Conservation (phyloP, 2,329 filamentous ascomycete genomes). For the Alternaria sp. region DNA sequence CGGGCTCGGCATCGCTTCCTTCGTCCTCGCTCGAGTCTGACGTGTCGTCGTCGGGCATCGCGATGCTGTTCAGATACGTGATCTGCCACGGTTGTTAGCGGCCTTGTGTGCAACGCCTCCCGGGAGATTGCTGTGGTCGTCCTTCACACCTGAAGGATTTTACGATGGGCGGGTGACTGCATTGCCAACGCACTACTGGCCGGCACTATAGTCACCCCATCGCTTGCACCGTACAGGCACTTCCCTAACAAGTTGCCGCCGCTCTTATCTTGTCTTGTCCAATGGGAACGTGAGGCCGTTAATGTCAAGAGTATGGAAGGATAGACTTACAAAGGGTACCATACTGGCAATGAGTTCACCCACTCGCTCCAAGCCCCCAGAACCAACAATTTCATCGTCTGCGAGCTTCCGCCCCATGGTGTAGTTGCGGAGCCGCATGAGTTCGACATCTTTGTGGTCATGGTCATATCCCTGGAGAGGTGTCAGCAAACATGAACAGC, state of each 20-base stretch:
- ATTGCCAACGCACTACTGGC: constrained; percentile 41
- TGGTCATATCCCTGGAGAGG: constrained; percentile 70
- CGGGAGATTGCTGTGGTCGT: background rate
- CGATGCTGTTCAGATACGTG: constrained; percentile 58
- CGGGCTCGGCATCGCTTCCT: constrained; percentile 28
- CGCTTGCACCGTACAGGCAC: constrained; percentile 24
- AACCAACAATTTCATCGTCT: constrained; percentile 67
- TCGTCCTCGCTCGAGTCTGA: constrained; percentile 40
- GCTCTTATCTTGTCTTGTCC: background rate
- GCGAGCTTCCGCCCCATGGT: constrained; percentile 72
- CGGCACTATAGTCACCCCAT: constrained; percentile 19
- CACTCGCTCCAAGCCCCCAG: constrained; percentile 70
- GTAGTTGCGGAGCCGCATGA: constrained; percentile 82
- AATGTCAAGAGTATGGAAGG: background rate
- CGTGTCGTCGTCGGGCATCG: constrained; percentile 55
- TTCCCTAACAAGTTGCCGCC: constrained; percentile 14
- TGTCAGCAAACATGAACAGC: constrained; percentile 27
- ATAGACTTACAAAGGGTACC: constrained; percentile 76
- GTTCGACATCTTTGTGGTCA: constrained; percentile 78
- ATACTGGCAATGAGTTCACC: constrained; percentile 69
- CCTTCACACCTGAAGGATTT: background rate
- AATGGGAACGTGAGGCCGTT: constrained; percentile 1
- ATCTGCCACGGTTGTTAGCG: constrained; percentile 50
- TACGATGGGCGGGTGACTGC: constrained; percentile 33
- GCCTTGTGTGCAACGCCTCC: constrained; percentile 3